phyloP scores from a whole-genome alignment of 495 filamentous ascomycete genomes.

The Penicillium waksmanii region DNA sequence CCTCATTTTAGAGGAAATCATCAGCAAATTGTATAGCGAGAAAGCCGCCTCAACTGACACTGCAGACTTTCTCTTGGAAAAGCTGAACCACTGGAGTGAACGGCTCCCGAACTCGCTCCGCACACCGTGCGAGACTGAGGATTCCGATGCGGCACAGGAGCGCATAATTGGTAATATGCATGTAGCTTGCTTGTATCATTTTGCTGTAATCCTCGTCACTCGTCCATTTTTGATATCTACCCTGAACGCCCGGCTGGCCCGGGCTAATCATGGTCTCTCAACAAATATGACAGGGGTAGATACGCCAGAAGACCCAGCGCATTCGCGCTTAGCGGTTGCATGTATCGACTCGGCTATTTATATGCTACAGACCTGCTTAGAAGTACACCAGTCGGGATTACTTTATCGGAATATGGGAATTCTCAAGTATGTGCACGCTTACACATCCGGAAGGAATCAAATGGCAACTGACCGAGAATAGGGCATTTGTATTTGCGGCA shows the following conservation, averaged over 20 bases:
- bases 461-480: conserved; percentile 12
- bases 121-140: conserved; percentile 20
- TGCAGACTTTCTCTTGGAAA: conserved; percentile 39
- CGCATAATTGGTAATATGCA: conserved; percentile 44
- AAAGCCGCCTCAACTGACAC: conserved; percentile 36
- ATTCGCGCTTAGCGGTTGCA: conserved; percentile 38
- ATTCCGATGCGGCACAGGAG: conserved; percentile 27
- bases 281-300: not conserved
- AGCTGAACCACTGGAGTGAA: conserved; percentile 42
- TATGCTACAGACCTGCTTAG: conserved; percentile 46
- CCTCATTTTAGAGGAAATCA: conserved; percentile 41
- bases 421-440: conserved; percentile 32
- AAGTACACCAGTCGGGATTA: conserved; percentile 36
- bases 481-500: conserved; percentile 47
- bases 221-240: conserved; percentile 45
- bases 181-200: conserved; percentile 48
- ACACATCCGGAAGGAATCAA: not conserved
- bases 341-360: conserved; percentile 47
- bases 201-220: conserved; percentile 47
- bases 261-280: conserved; percentile 33
- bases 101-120: conserved; percentile 33
- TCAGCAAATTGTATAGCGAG: conserved; percentile 36
- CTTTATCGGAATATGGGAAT: conserved; percentile 44
- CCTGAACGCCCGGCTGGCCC: conserved; percentile 41
- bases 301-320: conserved; percentile 36